Conservation (phyloP, 2,329 filamentous ascomycete genomes). For the Metarhizium robertsii region DNA sequence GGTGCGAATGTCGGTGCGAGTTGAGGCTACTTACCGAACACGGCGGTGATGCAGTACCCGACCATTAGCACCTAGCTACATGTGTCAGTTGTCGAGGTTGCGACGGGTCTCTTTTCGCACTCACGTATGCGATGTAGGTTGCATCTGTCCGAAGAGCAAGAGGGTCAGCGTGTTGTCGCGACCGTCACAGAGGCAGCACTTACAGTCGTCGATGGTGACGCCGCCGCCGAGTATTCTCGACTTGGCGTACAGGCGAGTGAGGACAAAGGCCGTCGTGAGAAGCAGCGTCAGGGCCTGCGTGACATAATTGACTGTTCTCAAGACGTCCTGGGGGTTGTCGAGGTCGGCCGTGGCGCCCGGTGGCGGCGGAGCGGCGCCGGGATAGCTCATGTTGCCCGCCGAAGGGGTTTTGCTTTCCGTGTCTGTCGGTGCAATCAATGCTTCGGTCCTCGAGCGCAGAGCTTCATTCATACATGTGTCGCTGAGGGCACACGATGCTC, state of each 20-base stretch:
- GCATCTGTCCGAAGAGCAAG: constrained; percentile 6
- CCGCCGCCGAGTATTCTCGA: constrained; percentile 8
- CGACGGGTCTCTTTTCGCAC: not conserved
- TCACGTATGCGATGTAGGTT: constrained; percentile 12
- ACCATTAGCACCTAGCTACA: constrained; percentile 16
- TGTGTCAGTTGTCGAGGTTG: too few relatives aligned
- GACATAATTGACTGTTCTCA: constrained; percentile 17
- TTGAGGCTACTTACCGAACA: constrained; percentile 12
- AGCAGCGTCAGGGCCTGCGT: constrained; percentile 19
- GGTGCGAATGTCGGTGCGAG: not conserved
- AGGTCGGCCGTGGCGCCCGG: constrained; percentile 16
- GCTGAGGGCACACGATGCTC: too few relatives aligned
- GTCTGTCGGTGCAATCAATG: not conserved
- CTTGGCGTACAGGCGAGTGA: constrained; percentile 17
- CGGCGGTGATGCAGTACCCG: constrained; percentile 16
- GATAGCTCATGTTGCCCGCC: constrained; percentile 7
- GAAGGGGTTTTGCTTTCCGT: too few relatives aligned
- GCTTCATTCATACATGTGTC: too few relatives aligned
- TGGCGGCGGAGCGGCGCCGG: constrained; percentile 15
- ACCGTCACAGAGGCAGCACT: constrained; percentile 1
- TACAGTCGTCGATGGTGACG: constrained; percentile 18
- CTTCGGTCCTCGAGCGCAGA: not conserved
- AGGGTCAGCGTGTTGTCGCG: not conserved
- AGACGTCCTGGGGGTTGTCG: constrained; percentile 16
- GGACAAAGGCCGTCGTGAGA: constrained; percentile 16